These are phyloP conservation scores for Suillus sp. DNA, from an alignment of 768 basidiomycete species.

Conservation along the genomic window DNA sequence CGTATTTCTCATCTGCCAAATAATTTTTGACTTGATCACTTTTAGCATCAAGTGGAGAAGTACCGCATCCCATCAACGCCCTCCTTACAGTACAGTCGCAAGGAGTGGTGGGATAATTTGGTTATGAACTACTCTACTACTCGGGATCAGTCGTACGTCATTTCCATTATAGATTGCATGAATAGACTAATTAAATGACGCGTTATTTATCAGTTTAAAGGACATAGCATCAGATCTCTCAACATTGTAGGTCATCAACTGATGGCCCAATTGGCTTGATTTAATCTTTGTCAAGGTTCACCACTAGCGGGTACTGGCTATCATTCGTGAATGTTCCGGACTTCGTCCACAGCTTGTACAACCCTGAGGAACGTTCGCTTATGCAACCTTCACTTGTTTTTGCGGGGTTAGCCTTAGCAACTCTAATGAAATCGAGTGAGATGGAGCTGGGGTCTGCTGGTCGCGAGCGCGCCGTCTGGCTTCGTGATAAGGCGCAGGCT, in stretches of 20 bases:
- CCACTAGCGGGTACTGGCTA: conserved; percentile 64
- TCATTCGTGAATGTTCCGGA: conserved; percentile 64
- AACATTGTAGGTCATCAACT: conserved; percentile 45
- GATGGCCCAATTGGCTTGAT: neutral
- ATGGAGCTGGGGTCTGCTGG: conserved; percentile 56
- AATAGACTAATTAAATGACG: conserved; percentile 9
- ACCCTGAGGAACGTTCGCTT: conserved; percentile 50
- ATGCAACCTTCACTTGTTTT: conserved; percentile 76
- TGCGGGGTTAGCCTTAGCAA: conserved; percentile 68
- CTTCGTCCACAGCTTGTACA: conserved; percentile 53
- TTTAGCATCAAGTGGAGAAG: conserved; percentile 28
- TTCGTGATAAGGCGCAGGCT: conserved; percentile 57
- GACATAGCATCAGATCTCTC: conserved; percentile 53
- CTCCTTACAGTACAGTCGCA: conserved; percentile 35
- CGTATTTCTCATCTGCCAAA: neutral
- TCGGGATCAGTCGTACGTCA: conserved; percentile 45
- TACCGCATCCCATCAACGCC: conserved; percentile 31
- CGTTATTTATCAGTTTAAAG: conserved; percentile 39
- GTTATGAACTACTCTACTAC: conserved; percentile 43
- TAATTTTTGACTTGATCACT: neutral
- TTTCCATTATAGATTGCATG: neutral
- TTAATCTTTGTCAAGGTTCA: conserved; percentile 49
- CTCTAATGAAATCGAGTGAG: conserved; percentile 72
- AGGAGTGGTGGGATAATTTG: conserved; percentile 53
- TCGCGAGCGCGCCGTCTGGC: conserved; percentile 55